Evolutionary conservation across 2,329 filamentous ascomycete genomes (phyloP).

Genomic region (Colletotrichum cordylinicola): DNA sequence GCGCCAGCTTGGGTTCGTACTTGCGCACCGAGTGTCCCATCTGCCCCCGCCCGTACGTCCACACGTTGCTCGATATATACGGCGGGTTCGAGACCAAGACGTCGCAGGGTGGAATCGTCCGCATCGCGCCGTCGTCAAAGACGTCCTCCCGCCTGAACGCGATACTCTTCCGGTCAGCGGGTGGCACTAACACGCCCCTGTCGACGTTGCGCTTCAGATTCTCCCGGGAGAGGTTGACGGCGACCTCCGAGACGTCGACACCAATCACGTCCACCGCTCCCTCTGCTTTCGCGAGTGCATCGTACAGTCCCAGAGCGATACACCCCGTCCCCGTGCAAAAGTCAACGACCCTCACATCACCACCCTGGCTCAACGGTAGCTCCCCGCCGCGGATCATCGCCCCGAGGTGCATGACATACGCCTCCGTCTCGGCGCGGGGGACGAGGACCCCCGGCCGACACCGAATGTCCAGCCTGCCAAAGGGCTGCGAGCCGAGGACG

Average conservation of each 20-base stretch:
- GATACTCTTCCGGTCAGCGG: slow-evolving; percentile 33
- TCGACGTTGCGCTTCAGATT: slow-evolving; percentile 65
- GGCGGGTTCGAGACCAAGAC: slow-evolving; percentile 89
- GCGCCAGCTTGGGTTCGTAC: slow-evolving; percentile 80
- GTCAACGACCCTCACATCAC: slow-evolving; percentile 71
- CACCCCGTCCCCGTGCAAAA: slow-evolving; percentile 92
- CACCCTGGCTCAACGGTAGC: neutral
- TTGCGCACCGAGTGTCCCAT: slow-evolving; percentile 77
- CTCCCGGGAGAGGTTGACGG: slow-evolving; percentile 67
- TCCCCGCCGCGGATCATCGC: slow-evolving; percentile 36
- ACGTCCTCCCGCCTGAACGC: slow-evolving; percentile 55
- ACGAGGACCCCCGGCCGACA: slow-evolving; percentile 84
- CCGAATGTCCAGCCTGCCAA: slow-evolving; percentile 80
- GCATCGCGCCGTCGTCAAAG: slow-evolving; percentile 48
- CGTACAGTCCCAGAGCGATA: slow-evolving; percentile 79
- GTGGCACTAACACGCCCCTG: slow-evolving; percentile 26
- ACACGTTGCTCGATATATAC: slow-evolving; percentile 73
- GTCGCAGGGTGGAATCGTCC: slow-evolving; percentile 49
- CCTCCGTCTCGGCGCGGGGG: slow-evolving; percentile 79
- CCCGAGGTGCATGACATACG: slow-evolving; percentile 65
- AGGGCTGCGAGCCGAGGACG: slow-evolving; percentile 85
- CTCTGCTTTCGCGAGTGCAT: slow-evolving; percentile 56
- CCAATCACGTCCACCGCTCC: slow-evolving; percentile 62
- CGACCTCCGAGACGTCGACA: slow-evolving; percentile 73
- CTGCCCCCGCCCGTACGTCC: slow-evolving; percentile 42